Percentiles rank a stretch among this genome's conserved stretches.
phyloP scores from a whole-genome alignment of 345 rosid species.

The Eucalyptus sp. region DNA sequence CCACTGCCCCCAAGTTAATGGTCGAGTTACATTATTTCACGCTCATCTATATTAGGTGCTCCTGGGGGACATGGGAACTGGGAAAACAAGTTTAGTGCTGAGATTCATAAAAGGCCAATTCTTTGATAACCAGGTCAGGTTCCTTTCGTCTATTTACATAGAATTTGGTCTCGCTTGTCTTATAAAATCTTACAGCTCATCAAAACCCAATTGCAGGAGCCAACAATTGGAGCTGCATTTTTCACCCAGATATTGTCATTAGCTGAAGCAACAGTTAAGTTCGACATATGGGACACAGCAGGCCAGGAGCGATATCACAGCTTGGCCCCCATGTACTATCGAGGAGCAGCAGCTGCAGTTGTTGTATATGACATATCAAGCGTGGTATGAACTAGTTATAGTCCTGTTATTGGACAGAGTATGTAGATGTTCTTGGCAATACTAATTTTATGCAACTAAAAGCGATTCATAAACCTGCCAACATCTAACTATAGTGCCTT shows the following conservation, averaged over 20 bases:
- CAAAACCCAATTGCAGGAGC: constrained; percentile 13
- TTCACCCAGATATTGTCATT: constrained; percentile 32
- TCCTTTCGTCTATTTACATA: neutral
- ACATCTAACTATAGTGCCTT: neutral
- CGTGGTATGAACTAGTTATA: neutral
- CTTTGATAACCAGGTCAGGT: constrained; percentile 40
- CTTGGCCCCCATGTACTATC: constrained; percentile 46
- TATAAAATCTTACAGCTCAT: neutral
- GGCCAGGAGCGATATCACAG: constrained; percentile 42
- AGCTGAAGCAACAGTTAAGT: constrained; percentile 34
- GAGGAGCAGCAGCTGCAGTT: constrained; percentile 37
- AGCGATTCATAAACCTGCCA: neutral
- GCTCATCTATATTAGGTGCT: constrained; percentile 21
- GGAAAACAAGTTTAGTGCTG: constrained; percentile 55
- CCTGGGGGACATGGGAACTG: constrained; percentile 65
- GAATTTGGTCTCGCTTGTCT: neutral
- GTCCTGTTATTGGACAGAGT: neutral
- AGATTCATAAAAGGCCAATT: constrained; percentile 62
- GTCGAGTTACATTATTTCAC: neutral
- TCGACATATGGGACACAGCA: constrained; percentile 45
- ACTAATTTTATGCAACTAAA: neutral
- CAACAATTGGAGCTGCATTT: constrained; percentile 43
- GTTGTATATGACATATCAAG: constrained; percentile 33
- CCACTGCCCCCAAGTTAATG: neutral
- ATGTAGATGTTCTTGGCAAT: neutral